Base-by-base conservation (phyloP, 495 filamentous ascomycete genomes). In the Neurospora sublineolata region DNA sequence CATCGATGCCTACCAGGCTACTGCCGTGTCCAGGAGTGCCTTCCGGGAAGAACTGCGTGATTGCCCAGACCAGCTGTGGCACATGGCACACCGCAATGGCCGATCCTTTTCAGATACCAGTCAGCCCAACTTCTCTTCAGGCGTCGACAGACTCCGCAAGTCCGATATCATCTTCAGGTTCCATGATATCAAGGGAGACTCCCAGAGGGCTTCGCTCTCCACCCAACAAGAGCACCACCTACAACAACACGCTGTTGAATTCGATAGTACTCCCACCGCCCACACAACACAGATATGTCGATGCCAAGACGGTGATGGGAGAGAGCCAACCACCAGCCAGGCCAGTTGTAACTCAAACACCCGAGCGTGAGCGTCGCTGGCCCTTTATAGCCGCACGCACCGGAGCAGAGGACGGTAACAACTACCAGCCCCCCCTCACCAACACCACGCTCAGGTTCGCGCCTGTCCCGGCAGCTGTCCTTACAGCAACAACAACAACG, bases 191-290 rank as follows among this genome's bases (percentile, higher is more conserved):
- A 3, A 64, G 27, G 52, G 52, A 33, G 23, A 60, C 52, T 30
- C 52, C 23, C 23, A 60, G 23, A 30, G 52, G 52, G 52, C 52
- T 64, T 33, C 52, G 52, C 52, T 64, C 52, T 18, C 52, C 52
- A 18, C 27, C 52, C 52, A 64, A 64, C 27, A 33, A 33, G 7
- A 71, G 37, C 16, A 40, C 38, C 42, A 68, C 69, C 23, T 37
- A n/a, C 16, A 69, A 39, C 71, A 71, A 20, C 33, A 72, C 39
- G 23, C 39, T 40, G 8, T 67, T 72, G 6, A 33, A 68, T 23
- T 38, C 72, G 9, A 73, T 68, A 40, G 39, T 69, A 37, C 70
- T 73, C 14, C 72, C 70, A 27, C 72, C 72, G 8, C 71, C 72
- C 8, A 39, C 71, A 37, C 12, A 64, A 36, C 52, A 64, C 27